Evolutionary conservation across 352 stramenopile genomes (phyloP).

Genomic region (Pythium monospermum): DNA sequence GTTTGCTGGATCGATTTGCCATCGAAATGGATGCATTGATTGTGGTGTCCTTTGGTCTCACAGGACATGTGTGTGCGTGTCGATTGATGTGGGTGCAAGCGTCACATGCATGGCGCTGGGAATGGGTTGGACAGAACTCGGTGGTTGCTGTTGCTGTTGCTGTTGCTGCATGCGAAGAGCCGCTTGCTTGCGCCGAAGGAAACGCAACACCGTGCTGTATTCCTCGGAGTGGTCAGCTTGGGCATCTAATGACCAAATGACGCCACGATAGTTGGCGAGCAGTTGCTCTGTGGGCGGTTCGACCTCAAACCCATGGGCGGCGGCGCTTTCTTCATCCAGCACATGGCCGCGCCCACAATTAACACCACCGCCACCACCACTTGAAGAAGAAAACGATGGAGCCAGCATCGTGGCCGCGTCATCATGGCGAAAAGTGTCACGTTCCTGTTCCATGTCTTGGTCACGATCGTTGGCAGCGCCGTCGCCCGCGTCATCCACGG

Average conservation of each 20-base stretch:
- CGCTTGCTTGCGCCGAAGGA: conserved; percentile 16
- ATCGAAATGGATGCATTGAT: not conserved
- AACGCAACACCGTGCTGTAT: conserved; percentile 5
- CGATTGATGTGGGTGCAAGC: too few species aligned
- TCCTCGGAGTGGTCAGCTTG: conserved; percentile 7
- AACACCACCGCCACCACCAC: too few species aligned
- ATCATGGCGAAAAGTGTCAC: not conserved
- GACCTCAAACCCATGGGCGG: not conserved
- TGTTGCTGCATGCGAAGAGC: conserved; percentile 8
- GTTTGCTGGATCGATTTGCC: not conserved
- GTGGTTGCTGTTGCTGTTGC: too few species aligned
- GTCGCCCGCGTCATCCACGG: conserved; percentile 1
- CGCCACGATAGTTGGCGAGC: conserved; percentile 17
- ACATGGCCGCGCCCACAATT: too few species aligned
- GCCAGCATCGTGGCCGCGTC: too few species aligned
- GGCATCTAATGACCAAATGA: conserved; percentile 17
- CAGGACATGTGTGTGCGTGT: too few species aligned
- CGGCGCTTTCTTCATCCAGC: too few species aligned
- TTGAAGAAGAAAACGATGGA: too few species aligned
- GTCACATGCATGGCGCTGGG: too few species aligned
- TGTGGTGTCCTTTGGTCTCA: too few species aligned
- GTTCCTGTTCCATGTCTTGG: not conserved
- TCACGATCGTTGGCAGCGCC: not conserved
- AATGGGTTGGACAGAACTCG: too few species aligned
- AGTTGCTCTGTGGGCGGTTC: conserved; percentile 5